Conservation (phyloP, 2,329 filamentous ascomycete genomes). For the Neofusicoccum parvum region DNA sequence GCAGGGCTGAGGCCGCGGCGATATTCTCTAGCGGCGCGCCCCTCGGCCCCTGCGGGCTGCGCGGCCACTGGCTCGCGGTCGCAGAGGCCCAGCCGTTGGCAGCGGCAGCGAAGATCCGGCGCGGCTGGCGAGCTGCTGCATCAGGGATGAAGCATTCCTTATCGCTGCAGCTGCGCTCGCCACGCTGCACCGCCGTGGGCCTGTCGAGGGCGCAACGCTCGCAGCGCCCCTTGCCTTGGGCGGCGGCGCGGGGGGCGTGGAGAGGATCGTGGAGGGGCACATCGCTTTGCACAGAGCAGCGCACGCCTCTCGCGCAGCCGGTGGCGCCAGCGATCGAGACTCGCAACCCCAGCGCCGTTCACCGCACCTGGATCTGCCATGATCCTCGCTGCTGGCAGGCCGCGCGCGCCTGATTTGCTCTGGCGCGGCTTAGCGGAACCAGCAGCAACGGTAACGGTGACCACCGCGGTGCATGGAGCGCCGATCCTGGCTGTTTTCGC, state of each 20-base stretch:
- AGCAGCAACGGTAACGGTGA: conserved; percentile 19
- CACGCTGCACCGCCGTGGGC: background rate
- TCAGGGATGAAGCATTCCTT: conserved; percentile 17
- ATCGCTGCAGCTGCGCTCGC: conserved; percentile 16
- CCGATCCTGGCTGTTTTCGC: conserved; percentile 21
- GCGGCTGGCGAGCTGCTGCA: conserved; percentile 6
- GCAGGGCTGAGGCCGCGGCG: background rate
- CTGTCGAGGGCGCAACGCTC: background rate
- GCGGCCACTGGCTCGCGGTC: too few species aligned
- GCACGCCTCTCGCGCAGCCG: conserved; percentile 15
- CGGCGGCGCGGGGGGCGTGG: conserved; percentile 3
- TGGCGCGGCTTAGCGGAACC: conserved; percentile 17
- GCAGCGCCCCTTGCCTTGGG: conserved; percentile 10
- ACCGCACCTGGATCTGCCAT: conserved; percentile 19
- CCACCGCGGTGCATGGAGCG: conserved; percentile 15
- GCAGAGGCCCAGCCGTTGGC: background rate
- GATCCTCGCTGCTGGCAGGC: conserved; percentile 17
- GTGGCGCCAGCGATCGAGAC: conserved; percentile 18
- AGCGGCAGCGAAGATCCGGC: conserved; percentile 2
- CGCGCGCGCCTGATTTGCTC: conserved; percentile 19
- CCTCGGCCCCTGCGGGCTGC: background rate
- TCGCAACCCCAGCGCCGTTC: conserved; percentile 13
- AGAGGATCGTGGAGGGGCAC: conserved; percentile 7
- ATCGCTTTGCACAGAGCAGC: conserved; percentile 3
- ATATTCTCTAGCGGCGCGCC: background rate